phyloP scores from a whole-genome alignment of 2,329 filamentous ascomycete genomes.

The Alternaria burnsii region DNA sequence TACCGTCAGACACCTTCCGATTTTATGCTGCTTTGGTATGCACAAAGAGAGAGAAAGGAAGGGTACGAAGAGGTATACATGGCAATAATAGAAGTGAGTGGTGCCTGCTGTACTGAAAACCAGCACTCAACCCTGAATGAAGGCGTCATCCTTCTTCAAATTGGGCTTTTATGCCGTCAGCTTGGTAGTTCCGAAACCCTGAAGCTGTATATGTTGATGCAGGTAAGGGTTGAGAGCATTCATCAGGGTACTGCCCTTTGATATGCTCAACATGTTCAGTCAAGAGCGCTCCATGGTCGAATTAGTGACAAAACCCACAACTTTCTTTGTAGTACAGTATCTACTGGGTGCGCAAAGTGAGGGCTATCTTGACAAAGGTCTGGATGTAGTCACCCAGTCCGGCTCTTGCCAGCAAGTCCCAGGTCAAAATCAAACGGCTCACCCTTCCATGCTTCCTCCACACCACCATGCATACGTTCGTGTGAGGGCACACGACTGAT shows the following conservation, averaged over 20 bases:
- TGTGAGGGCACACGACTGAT: constrained; percentile 15
- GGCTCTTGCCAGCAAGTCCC: background rate
- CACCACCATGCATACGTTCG: constrained; percentile 4
- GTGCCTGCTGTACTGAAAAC: background rate
- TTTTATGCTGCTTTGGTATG: too few species aligned
- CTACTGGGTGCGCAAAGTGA: too few species aligned
- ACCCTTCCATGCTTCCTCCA: constrained; percentile 12
- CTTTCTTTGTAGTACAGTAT: too few species aligned
- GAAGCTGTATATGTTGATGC: too few species aligned
- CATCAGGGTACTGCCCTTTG: too few species aligned
- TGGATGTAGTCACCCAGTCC: background rate
- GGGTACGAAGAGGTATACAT: too few species aligned
- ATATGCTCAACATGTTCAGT: too few species aligned
- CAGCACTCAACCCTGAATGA: background rate
- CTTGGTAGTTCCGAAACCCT: too few species aligned
- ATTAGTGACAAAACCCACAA: fast-evolving
- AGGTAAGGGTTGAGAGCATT: too few species aligned
- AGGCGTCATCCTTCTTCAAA: background rate
- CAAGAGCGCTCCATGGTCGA: too few species aligned
- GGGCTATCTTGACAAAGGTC: too few species aligned
- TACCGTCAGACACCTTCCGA: background rate
- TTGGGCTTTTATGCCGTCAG: background rate
- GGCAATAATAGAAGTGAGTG: background rate
- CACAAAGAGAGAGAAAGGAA: background rate
- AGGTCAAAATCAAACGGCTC: constrained; percentile 8